phyloP scores from a whole-genome alignment of 2,329 filamentous ascomycete species.

The Furcasterigmium furcatum region DNA sequence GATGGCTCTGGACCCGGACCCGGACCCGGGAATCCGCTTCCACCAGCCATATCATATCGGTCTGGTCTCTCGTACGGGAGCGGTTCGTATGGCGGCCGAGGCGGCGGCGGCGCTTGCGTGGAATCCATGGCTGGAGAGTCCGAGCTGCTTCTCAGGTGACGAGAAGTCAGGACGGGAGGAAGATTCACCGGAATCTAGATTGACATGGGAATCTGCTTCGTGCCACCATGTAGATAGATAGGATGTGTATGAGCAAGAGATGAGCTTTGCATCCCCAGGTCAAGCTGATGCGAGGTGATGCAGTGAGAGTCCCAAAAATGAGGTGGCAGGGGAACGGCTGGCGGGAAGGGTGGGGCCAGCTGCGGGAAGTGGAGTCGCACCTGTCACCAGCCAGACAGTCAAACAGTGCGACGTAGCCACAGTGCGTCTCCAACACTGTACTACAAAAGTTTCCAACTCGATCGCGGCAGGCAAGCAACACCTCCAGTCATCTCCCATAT shows the following conservation, averaged over 20 bases:
- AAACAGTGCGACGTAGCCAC: background rate
- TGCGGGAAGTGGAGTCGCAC: conserved; percentile 2
- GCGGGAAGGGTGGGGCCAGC: conserved; percentile 2
- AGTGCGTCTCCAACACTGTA: background rate
- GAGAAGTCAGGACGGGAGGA: too few relatives aligned
- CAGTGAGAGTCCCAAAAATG: background rate
- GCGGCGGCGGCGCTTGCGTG: background rate
- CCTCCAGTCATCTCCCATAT: background rate
- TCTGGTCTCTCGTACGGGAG: background rate
- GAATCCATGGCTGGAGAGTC: background rate
- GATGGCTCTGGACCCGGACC: background rate
- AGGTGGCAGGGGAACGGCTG: conserved; percentile 1
- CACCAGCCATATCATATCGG: background rate
- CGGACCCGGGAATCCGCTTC: background rate
- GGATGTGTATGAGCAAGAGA: too few relatives aligned
- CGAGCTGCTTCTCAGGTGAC: too few relatives aligned
- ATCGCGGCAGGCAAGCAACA: background rate
- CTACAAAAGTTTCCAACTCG: background rate
- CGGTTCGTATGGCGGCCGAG: background rate
- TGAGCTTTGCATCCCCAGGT: too few relatives aligned
- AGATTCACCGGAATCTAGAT: too few relatives aligned
- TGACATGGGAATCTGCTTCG: too few relatives aligned
- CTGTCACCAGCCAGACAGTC: background rate
- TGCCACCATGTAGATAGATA: too few relatives aligned
- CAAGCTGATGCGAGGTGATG: too few relatives aligned